Conservation (phyloP, 495 filamentous ascomycete species). For the Arthonia radiata region DNA sequence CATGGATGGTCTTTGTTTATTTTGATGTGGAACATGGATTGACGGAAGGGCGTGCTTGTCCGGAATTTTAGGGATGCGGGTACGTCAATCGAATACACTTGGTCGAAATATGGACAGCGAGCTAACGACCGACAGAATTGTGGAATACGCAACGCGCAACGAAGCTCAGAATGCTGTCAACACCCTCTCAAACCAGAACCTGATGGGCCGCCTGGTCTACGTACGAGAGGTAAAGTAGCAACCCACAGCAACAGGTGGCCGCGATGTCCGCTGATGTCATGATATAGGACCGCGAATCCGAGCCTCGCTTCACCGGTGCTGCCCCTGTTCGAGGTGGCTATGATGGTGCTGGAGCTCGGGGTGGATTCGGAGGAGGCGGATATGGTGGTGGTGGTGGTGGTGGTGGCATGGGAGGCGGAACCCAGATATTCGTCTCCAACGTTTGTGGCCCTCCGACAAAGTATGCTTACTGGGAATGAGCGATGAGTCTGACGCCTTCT, state of each 20-base stretch:
- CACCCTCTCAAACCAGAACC: slow-evolving; percentile 93
- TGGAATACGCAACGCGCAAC: slow-evolving; percentile 99
- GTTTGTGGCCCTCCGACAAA: slow-evolving; percentile 39
- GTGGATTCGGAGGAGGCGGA: slow-evolving; percentile 19
- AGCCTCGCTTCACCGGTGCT: slow-evolving; percentile 70
- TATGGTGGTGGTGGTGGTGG: slow-evolving; percentile 24
- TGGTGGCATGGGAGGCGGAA: slow-evolving; percentile 29
- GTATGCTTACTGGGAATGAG: slow-evolving; percentile 2
- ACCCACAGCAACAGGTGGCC: no score
- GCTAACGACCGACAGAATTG: slow-evolving; percentile 45
- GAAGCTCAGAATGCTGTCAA: slow-evolving; percentile 95
- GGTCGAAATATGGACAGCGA: slow-evolving; percentile 1
- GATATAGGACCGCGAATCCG: slow-evolving; percentile 69
- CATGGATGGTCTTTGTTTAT: slow-evolving; percentile 53
- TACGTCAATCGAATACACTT: slow-evolving; percentile 28
- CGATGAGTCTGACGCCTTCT: slow-evolving; percentile 15
- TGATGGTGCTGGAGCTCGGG: slow-evolving; percentile 17
- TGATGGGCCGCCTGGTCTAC: slow-evolving; percentile 95
- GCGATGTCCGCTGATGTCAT: no score
- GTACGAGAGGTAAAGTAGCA: slow-evolving; percentile 59
- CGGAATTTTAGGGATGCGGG: slow-evolving; percentile 98
- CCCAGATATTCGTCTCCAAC: slow-evolving; percentile 93
- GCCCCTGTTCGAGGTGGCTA: slow-evolving; percentile 22
- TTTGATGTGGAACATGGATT: slow-evolving; percentile 94
- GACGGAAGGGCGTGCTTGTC: slow-evolving; percentile 86